These are phyloP conservation scores for Phytophthora meadii DNA, from an alignment of 352 stramenopile genomes.

Conservation along the genomic window DNA sequence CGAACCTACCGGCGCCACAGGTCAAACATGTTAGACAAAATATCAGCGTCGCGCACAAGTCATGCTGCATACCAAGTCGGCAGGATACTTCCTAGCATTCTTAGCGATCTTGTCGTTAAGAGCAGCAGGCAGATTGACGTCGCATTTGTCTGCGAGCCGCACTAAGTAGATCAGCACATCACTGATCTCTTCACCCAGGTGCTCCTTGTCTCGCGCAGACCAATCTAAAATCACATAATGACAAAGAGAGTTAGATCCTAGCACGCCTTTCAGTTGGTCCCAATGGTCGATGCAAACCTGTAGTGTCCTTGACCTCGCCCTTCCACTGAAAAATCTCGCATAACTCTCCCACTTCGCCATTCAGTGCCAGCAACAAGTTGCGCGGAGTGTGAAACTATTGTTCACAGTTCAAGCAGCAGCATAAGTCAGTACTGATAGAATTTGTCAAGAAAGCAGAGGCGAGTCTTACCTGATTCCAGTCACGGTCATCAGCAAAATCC, in stretches of 20 bases:
- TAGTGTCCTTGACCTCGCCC: conserved; percentile 78
- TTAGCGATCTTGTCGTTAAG: conserved; percentile 94
- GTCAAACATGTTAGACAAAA: conserved; percentile 2
- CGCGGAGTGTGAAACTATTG: conserved; percentile 80
- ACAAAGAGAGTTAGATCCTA: conserved; percentile 7
- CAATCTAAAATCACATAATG: conserved; percentile 50
- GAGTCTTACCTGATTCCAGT: conserved; percentile 78
- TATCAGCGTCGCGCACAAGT: too few relatives aligned
- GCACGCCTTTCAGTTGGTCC: neutral
- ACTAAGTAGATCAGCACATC: conserved; percentile 98
- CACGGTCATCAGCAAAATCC: conserved; percentile 64
- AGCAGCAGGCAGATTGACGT: conserved; percentile 88
- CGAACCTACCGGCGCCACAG: conserved; percentile 41
- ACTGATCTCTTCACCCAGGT: conserved; percentile 96
- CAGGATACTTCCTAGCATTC: conserved; percentile 89
- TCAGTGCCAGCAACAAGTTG: conserved; percentile 94
- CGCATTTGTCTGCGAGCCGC: conserved; percentile 93
- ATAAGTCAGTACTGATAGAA: conserved; percentile 2
- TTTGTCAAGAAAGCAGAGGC: neutral
- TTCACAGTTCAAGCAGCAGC: conserved; percentile 24
- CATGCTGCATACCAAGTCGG: conserved; percentile 14
- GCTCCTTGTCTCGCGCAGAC: conserved; percentile 83
- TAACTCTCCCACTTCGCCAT: conserved; percentile 96
- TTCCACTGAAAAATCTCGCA: conserved; percentile 96
- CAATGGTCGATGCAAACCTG: conserved; percentile 37